phyloP scores from a whole-genome alignment of 208 protist species.

The Wallacemonas rigidus region DNA sequence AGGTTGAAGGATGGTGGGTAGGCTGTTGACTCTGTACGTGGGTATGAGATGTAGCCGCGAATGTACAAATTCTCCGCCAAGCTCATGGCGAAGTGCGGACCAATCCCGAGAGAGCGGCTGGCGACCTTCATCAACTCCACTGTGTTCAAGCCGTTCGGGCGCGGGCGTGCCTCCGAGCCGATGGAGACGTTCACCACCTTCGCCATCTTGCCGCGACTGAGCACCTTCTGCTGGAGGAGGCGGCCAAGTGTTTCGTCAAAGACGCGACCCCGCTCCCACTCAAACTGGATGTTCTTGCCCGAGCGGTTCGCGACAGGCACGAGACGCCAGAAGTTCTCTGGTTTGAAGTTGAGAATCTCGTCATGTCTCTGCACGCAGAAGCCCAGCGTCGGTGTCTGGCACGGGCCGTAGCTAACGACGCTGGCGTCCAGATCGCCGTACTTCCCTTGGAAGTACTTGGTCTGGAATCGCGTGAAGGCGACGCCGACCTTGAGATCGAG shows the following conservation, averaged over 20 bases:
- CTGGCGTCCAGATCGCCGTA: conserved; percentile 90
- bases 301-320: conserved; percentile 69
- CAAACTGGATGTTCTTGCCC: conserved; percentile 70
- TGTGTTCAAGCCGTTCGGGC: conserved; percentile 94
- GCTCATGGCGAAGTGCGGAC: conserved; percentile 93
- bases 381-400: conserved; percentile 95
- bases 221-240: conserved; percentile 65
- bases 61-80: conserved; percentile 97
- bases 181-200: conserved; percentile 65
- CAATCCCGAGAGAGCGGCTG: conserved; percentile 81
- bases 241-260: conserved; percentile 90
- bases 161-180: conserved; percentile 55
- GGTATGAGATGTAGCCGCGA: conserved; percentile 97
- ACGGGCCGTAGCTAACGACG: conserved; percentile 96
- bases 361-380: conserved; percentile 94
- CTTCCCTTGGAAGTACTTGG: conserved; percentile 88
- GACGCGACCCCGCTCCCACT: conserved; percentile 89
- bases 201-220: conserved; percentile 47
- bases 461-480: conserved; percentile 95
- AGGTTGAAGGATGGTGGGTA: conserved; percentile 94
- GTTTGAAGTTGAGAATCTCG: conserved; percentile 92
- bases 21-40: conserved; percentile 95
- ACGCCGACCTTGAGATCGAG: conserved; percentile 96
- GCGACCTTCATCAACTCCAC: conserved; percentile 95
- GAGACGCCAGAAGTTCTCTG: conserved; percentile 89